Evolutionary conservation across 495 filamentous ascomycete species (phyloP).

Genomic region (Neurospora africana): DNA sequence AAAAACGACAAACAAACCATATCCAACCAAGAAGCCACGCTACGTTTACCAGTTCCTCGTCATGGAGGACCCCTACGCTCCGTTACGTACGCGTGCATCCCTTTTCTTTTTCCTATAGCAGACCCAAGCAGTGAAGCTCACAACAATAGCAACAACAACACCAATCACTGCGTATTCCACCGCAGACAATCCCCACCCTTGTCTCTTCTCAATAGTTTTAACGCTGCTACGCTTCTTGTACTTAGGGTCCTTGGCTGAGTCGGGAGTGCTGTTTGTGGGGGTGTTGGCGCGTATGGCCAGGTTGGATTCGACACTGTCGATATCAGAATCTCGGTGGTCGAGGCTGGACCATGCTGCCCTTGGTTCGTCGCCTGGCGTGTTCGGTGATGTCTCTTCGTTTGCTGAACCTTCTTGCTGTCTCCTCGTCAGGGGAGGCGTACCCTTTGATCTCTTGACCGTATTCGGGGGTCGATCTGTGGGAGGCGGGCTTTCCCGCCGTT

Average conservation of each 20-base stretch:
- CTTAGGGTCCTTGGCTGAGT: neutral
- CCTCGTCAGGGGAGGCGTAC: neutral
- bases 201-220: no score
- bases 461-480: neutral
- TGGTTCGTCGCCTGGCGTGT: neutral
- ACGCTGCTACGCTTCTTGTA: no score
- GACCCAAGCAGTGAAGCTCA: no score
- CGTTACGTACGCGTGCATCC: no score
- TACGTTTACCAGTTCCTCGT: no score
- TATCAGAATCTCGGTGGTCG: neutral
- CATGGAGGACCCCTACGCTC: no score
- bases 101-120: no score
- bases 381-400: neutral
- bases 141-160: no score
- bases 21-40: neutral
- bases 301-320: neutral
- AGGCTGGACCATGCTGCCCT: neutral
- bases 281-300: neutral
- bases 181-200: no score
- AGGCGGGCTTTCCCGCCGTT: neutral
- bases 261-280: no score
- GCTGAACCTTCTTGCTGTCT: neutral
- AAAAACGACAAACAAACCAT: neutral
- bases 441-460: neutral
- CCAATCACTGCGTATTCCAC: no score